These are phyloP conservation scores for Pleurotus eryngii DNA, from an alignment of 768 basidiomycete species.

Conservation along the genomic window DNA sequence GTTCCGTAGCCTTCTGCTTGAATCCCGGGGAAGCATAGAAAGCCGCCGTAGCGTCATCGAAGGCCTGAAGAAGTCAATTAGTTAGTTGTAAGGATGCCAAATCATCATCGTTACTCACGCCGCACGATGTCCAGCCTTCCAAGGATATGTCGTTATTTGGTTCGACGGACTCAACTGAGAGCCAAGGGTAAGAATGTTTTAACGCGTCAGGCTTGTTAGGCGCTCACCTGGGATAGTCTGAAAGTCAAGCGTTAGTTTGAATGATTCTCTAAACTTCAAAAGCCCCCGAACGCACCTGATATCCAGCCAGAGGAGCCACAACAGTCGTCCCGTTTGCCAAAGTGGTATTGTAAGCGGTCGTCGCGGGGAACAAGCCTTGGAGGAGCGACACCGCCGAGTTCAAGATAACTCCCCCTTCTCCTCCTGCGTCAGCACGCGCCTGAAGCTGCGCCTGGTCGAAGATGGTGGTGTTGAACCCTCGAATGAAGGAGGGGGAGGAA, in stretches of 20 bases:
- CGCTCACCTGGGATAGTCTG: background rate
- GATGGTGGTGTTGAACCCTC: constrained; percentile 33
- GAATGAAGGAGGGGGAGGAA: constrained; percentile 51
- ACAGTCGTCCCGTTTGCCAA: constrained; percentile 67
- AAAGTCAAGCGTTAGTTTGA: too few relatives aligned
- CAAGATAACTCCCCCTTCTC: constrained; percentile 63
- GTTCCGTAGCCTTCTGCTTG: constrained; percentile 38
- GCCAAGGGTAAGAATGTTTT: too few relatives aligned
- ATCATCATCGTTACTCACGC: constrained; percentile 28
- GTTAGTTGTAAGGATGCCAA: background rate
- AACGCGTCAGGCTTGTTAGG: background rate
- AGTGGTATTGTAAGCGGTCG: constrained; percentile 40
- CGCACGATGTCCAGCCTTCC: constrained; percentile 65
- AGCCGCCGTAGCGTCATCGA: constrained; percentile 38
- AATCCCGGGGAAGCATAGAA: constrained; percentile 59
- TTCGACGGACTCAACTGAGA: constrained; percentile 58
- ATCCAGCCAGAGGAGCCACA: constrained; percentile 58
- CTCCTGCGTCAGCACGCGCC: constrained; percentile 65
- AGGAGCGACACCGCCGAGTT: constrained; percentile 65
- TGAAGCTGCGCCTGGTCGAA: constrained; percentile 34
- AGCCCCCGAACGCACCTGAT: constrained; percentile 37
- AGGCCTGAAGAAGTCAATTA: constrained; percentile 33
- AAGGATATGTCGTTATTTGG: constrained; percentile 58
- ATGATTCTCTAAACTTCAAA: too few relatives aligned
- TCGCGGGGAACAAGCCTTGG: constrained; percentile 66